Conservation (phyloP, 1,284 basidiomycete genomes). For the Boletus semigastroideus region DNA sequence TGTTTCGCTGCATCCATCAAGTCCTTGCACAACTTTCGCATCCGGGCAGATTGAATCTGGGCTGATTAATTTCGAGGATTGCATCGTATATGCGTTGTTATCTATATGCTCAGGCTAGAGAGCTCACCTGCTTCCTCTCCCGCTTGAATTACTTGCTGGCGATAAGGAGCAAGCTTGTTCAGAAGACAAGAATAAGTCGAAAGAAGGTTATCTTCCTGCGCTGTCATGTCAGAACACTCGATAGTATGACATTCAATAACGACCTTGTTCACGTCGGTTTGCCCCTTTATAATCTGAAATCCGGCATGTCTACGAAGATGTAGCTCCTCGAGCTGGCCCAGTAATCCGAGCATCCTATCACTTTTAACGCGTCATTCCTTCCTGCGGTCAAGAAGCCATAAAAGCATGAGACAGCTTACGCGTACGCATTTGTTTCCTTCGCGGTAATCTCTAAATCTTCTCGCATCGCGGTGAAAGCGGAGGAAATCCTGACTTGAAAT, state of each 20-base stretch:
- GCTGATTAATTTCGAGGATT: conserved; percentile 28
- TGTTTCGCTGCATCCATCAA: conserved; percentile 38
- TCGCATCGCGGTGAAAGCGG: conserved; percentile 18
- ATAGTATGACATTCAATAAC: not conserved
- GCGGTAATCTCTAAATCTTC: conserved; percentile 14
- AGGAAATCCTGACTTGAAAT: conserved; percentile 23
- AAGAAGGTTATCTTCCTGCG: conserved; percentile 36
- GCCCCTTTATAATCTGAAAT: conserved; percentile 8
- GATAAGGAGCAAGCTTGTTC: conserved; percentile 37
- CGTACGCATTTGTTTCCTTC: conserved; percentile 23
- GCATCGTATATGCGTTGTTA: conserved; percentile 8
- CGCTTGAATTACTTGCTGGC: conserved; percentile 35
- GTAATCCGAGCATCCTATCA: conserved; percentile 20
- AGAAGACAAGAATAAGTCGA: conserved; percentile 33
- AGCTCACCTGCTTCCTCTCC: conserved; percentile 39
- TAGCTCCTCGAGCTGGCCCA: conserved; percentile 26
- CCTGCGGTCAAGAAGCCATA: too few relatives aligned
- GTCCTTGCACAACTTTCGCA: conserved; percentile 38
- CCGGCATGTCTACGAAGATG: conserved; percentile 17
- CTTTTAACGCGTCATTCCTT: conserved; percentile 15
- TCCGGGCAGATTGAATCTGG: conserved; percentile 32
- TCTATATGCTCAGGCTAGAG: not conserved
- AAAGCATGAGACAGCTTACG: conserved; percentile 23
- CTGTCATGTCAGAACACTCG: conserved; percentile 9
- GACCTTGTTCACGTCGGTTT: conserved; percentile 23